Evolutionary conservation across 2,329 filamentous ascomycete species (phyloP), one percentile per base, ranked within the genome.

Genomic region (Verticillium albo-atrum): DNA sequence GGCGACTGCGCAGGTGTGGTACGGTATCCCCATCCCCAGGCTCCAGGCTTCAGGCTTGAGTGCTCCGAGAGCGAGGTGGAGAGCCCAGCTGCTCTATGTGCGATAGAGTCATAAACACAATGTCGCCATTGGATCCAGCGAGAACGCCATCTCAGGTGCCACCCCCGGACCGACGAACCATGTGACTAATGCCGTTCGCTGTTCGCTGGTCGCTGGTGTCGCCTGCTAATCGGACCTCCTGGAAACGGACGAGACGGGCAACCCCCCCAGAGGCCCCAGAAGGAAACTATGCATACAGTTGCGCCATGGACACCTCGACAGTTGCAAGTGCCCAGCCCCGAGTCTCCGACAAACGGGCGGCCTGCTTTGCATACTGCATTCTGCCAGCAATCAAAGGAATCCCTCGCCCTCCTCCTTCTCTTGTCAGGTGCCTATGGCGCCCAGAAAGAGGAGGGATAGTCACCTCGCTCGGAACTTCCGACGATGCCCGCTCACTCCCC

Each of bases 51-150:
- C n/a, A n/a, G n/a, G n/a, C n/a, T n/a, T n/a, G n/a, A n/a, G n/a
- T n/a, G n/a, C n/a, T n/a, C n/a, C n/a, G n/a, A n/a, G n/a, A n/a
- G n/a, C n/a, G n/a, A n/a, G n/a, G n/a, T n/a, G n/a, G 20, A 20
- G n/a, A 10, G 20, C 42, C 20, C 25, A 28, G 25, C 51, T 53
- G 25, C 25, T 28, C 25, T 17, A 47, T 53, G 20, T 25, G 26
- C 15, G 26, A 53, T 30, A 53, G 25, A 27, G 30, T 20, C 42
- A 50, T 50, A 50, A 50, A 4, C n/a, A 7, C 23, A 37, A 56
- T 56, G 54, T 56, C 54, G 54, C 54, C 34, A 56, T 56, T 37
- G 34, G 35, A 17, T 27, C 54, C 42, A 56, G 42, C 15, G 15
- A 55, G 15, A 20, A 56, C 54, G 54, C 54, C 34, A 56, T 56